These are phyloP conservation scores for Gynostemma pentaphyllum DNA, from an alignment of 306 rosid species.

Conservation along the genomic window DNA sequence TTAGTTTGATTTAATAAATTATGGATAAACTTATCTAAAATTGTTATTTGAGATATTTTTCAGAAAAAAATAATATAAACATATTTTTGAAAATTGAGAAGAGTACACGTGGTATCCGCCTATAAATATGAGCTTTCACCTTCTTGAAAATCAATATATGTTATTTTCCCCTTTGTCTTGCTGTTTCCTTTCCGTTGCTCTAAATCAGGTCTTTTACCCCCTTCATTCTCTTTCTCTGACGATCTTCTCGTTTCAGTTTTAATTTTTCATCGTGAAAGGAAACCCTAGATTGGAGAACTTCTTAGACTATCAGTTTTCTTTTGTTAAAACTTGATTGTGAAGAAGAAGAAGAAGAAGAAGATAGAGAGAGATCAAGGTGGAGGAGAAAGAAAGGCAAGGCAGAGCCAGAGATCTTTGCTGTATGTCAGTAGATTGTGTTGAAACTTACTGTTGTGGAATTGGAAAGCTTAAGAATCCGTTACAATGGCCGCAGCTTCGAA, in stretches of 20 bases:
- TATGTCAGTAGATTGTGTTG: constrained; percentile 60
- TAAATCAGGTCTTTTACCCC: background rate
- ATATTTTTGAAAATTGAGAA: too few species aligned
- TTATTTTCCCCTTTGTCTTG: background rate
- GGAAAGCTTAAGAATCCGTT: constrained; percentile 56
- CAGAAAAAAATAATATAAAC: too few species aligned
- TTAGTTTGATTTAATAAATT: too few species aligned
- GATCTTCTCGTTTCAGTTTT: background rate
- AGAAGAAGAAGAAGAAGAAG: background rate
- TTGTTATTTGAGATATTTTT: too few species aligned
- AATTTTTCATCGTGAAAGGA: background rate
- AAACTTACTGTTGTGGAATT: constrained; percentile 42
- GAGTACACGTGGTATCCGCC: constrained; percentile 7
- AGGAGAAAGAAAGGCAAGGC: constrained; percentile 8
- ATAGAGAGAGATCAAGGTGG: constrained; percentile 6
- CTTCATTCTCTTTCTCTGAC: background rate
- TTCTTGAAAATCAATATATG: background rate
- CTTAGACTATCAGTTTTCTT: background rate
- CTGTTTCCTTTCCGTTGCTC: background rate
- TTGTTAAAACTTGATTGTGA: background rate
- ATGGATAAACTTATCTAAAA: too few species aligned
- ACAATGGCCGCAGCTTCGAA: constrained; percentile 93
- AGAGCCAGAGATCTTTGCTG: constrained; percentile 33
- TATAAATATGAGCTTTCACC: background rate
- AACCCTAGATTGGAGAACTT: background rate